phyloP scores from a whole-genome alignment of 1,284 basidiomycete species.

The Hemileia vastatrix region DNA sequence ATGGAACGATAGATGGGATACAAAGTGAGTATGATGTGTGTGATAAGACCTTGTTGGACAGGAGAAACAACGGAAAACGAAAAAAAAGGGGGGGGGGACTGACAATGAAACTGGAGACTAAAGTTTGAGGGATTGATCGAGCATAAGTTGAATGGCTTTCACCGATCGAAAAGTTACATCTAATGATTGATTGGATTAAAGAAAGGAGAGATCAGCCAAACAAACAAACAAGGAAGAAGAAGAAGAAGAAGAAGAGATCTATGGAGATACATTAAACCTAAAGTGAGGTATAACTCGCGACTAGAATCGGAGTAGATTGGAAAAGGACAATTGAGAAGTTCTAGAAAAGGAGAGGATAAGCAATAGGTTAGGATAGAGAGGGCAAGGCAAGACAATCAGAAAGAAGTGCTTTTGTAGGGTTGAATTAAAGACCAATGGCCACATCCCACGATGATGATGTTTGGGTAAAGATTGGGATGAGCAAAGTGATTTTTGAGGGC shows the following conservation, averaged over 20 bases:
- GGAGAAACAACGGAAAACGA: not conserved
- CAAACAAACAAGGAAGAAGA: not conserved
- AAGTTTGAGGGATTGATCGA: not conserved
- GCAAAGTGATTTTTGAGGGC: not conserved
- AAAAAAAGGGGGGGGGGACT: not conserved
- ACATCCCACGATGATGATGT: slow-evolving; percentile 12
- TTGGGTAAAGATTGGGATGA: not conserved
- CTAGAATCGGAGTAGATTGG: slow-evolving; percentile 8
- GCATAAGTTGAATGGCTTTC: too few species aligned
- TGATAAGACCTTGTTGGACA: not conserved
- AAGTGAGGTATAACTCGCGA: not conserved
- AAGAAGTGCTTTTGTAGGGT: slow-evolving; percentile 6
- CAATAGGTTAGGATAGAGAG: not conserved
- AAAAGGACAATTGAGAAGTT: slow-evolving; percentile 9
- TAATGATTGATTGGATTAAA: not conserved
- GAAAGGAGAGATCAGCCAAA: too few species aligned
- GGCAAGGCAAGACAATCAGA: not conserved
- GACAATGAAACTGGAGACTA: not conserved
- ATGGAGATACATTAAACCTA: slow-evolving; percentile 7
- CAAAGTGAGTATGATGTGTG: not conserved
- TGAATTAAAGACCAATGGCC: slow-evolving; percentile 19
- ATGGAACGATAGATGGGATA: not conserved
- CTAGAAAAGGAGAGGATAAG: not conserved
- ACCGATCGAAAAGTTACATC: slow-evolving; percentile 3
- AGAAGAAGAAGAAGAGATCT: not conserved